phyloP scores from a whole-genome alignment of 75 land plant species.

The Pinus taeda region DNA sequence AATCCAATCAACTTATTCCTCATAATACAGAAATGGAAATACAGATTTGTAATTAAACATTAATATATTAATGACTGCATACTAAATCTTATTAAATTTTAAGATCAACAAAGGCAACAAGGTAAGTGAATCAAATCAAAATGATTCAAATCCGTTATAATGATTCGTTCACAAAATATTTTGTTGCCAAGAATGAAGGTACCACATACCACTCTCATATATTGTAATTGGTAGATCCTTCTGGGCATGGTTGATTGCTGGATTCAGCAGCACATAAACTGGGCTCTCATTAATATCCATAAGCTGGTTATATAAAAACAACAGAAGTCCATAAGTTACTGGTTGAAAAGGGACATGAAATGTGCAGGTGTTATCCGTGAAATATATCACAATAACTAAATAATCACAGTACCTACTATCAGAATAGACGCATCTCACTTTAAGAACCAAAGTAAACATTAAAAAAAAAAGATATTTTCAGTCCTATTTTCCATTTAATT shows the following conservation, averaged over 20 bases:
- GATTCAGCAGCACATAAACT: conserved; percentile 88
- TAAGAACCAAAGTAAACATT: no score
- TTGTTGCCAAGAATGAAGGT: neutral
- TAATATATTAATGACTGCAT: no score
- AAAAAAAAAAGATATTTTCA: no score
- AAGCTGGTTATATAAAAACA: conserved; percentile 26
- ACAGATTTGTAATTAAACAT: no score
- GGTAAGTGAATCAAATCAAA: neutral
- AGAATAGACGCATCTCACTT: neutral
- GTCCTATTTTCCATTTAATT: no score
- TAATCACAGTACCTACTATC: neutral
- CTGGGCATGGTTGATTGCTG: conserved; percentile 86
- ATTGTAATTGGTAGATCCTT: conserved; percentile 95
- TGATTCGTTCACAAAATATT: no score
- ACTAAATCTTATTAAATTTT: neutral
- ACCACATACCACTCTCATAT: conserved; percentile 83
- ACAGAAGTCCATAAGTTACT: neutral
- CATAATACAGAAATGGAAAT: no score
- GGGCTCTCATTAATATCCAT: conserved; percentile 99
- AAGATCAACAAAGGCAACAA: neutral
- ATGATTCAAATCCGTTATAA: neutral
- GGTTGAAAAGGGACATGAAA: neutral
- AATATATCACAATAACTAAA: neutral
- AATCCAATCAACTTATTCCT: no score
- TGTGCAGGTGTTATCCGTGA: neutral